Evolutionary conservation across 805 yeast genomes (phyloP).

Genomic region (Teunomyces aglyptinius): DNA sequence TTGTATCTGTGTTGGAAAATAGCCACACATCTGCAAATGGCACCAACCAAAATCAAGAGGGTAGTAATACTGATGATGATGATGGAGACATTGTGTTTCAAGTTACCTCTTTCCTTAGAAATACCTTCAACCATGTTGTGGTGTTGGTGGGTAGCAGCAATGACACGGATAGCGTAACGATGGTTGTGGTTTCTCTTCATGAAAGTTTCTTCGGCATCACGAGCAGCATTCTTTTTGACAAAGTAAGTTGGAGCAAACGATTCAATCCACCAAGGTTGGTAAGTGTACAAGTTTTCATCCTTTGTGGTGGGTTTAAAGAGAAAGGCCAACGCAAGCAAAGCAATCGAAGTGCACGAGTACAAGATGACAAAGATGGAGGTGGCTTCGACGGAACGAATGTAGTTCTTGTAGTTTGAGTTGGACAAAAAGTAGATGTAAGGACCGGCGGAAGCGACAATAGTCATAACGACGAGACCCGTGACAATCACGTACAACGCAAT

Average conservation of each 20-base stretch:
- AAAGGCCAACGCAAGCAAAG: slow-evolving; percentile 51
- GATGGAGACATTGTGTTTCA: slow-evolving; percentile 54
- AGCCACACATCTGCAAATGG: slow-evolving; percentile 50
- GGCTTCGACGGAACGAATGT: slow-evolving; percentile 38
- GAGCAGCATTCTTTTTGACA: slow-evolving; percentile 52
- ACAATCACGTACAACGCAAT: slow-evolving; percentile 51
- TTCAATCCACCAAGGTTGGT: slow-evolving; percentile 80
- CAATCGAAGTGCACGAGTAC: slow-evolving; percentile 54
- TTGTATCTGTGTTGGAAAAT: slow-evolving; percentile 33
- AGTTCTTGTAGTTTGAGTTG: slow-evolving; percentile 43
- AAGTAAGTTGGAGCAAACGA: slow-evolving; percentile 58
- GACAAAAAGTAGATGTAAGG: slow-evolving; percentile 60
- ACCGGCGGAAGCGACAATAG: slow-evolving; percentile 59
- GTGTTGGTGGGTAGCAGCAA: slow-evolving; percentile 54
- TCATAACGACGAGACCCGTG: slow-evolving; percentile 59
- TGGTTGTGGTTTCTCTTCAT: slow-evolving; percentile 48
- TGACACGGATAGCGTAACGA: slow-evolving; percentile 54
- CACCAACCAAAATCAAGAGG: slow-evolving; percentile 47
- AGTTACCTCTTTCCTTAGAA: slow-evolving; percentile 37
- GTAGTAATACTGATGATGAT: slow-evolving; percentile 46
- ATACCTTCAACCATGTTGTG: slow-evolving; percentile 37
- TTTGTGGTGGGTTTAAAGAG: slow-evolving; percentile 52
- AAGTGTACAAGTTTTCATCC: slow-evolving; percentile 53
- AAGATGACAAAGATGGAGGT: slow-evolving; percentile 30
- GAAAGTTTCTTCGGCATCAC: slow-evolving; percentile 46